Evolutionary conservation across 73 alveolate genomes (phyloP), one percentile per base, ranked within the genome.

Genomic region (Paramecium pentaurelia): DNA sequence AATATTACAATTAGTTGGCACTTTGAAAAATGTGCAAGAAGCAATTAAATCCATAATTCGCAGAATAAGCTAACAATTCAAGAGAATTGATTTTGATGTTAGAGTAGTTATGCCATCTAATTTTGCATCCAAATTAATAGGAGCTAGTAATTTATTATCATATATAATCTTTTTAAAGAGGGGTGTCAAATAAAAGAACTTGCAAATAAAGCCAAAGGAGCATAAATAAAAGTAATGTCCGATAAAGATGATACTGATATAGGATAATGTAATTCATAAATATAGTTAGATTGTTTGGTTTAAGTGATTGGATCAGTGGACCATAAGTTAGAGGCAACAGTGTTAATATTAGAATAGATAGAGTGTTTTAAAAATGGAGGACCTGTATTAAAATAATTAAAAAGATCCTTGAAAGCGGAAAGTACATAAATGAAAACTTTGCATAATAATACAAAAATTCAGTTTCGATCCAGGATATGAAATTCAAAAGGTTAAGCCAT

Each of bases 281-380:
- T 10, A 73, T 37, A 36, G 18, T 71, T 32, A 51, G 94, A 89
- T 38, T 89, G 94, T 22, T 44, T 89, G 59, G 75, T 89, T n/a
- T 47, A 83, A 71, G 75, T 71, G 10, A 68, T 71, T 11, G 94
- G 94, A 45, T 32, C 75, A 22, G 30, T 49, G 16, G 30, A 28
- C 7, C 44, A 60, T 34, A 89, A 68, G 49, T 59, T 45, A 42
- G 94, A 89, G 32, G 92, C 92, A 20, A 60, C 88, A 27, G 68
- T 71, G 25, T 89, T 89, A 32, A 71, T 89, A 1, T 70, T 89
- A 11, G 75, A 89, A 89, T 38, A 89, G 32, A 49, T 89, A 25
- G 94, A 88, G 71, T 70, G 64, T 27, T 88, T 88, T 70, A 60
- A 47, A 51, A 88, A 88, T 71, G 94, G 94, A 8, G 94, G 94